phyloP scores from a whole-genome alignment of 2,329 filamentous ascomycete species.

The Elsinoe arachidis region DNA sequence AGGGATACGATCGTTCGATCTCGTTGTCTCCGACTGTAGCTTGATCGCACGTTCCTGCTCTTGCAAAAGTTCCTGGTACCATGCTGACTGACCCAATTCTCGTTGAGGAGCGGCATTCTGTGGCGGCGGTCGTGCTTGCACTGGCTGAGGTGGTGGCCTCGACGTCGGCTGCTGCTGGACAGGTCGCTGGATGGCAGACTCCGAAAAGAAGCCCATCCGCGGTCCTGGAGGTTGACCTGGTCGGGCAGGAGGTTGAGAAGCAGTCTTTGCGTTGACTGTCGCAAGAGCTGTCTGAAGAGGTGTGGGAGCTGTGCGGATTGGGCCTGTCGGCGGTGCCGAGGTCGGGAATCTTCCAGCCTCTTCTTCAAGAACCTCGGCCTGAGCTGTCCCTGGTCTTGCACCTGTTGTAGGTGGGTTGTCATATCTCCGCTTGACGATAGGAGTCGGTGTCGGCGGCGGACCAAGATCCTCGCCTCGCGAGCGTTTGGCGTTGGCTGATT shows the following conservation, averaged over 20 bases:
- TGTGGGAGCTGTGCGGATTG: slow-evolving; percentile 23
- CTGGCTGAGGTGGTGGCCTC: slow-evolving; percentile 19
- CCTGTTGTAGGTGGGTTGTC: slow-evolving; percentile 31
- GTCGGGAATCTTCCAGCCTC: slow-evolving; percentile 19
- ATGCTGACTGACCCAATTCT: slow-evolving; percentile 14
- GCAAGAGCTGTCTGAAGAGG: slow-evolving; percentile 25
- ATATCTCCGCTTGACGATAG: slow-evolving; percentile 40
- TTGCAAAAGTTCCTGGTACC: slow-evolving; percentile 20
- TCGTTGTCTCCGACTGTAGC: slow-evolving; percentile 21
- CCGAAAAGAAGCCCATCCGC: slow-evolving; percentile 26
- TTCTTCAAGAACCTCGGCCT: slow-evolving; percentile 32
- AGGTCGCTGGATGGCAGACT: slow-evolving; percentile 24
- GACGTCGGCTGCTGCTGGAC: slow-evolving; percentile 17
- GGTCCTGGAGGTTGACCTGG: slow-evolving; percentile 24
- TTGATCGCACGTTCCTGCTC: slow-evolving; percentile 28
- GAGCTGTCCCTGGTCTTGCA: slow-evolving; percentile 38
- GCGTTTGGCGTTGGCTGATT: slow-evolving; percentile 34
- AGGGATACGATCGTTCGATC: slow-evolving; percentile 16
- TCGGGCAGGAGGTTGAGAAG: slow-evolving; percentile 19
- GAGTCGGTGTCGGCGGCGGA: slow-evolving; percentile 41
- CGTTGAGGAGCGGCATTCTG: slow-evolving; percentile 12
- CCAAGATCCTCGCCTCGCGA: slow-evolving; percentile 39
- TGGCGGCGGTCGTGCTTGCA: slow-evolving; percentile 16
- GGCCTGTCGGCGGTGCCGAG: slow-evolving; percentile 7
- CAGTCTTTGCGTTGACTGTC: slow-evolving; percentile 23